Percentiles rank a stretch among this genome's conserved stretches.
phyloP scores from a whole-genome alignment of 768 basidiomycete genomes.

The Daedaleopsis nitida region DNA sequence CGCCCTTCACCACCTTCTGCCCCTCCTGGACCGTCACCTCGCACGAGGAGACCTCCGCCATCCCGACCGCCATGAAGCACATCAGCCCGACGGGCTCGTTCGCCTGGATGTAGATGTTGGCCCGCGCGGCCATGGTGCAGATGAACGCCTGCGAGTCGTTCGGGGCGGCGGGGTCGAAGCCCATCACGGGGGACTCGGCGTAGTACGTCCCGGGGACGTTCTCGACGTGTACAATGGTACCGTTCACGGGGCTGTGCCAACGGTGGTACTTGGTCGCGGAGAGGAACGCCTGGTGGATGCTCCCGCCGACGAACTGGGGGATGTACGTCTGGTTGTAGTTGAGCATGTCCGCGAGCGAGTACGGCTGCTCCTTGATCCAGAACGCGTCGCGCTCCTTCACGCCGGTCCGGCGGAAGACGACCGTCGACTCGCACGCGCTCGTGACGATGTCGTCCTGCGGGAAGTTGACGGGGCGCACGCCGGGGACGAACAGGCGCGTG shows the following conservation, averaged over 20 bases:
- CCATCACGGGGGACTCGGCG: conserved; percentile 35
- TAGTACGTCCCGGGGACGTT: conserved; percentile 56
- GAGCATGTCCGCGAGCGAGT: conserved; percentile 61
- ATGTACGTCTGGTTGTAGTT: conserved; percentile 39
- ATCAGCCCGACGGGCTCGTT: conserved; percentile 54
- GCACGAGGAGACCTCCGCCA: conserved; percentile 66
- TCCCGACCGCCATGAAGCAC: conserved; percentile 60
- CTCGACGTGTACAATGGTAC: conserved; percentile 42
- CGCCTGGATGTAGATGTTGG: conserved; percentile 56
- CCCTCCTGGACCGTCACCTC: conserved; percentile 50
- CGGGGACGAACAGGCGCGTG: conserved; percentile 33
- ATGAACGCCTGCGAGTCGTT: conserved; percentile 42
- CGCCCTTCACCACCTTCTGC: conserved; percentile 49
- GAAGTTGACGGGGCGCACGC: conserved; percentile 15
- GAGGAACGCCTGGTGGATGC: conserved; percentile 60
- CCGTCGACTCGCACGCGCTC: conserved; percentile 56
- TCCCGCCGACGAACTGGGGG: conserved; percentile 50
- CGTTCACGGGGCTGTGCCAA: conserved; percentile 62
- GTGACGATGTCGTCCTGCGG: conserved; percentile 33
- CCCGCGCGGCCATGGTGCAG: conserved; percentile 48
- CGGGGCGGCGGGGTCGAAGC: conserved; percentile 26
- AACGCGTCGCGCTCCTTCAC: conserved; percentile 49
- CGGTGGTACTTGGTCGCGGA: conserved; percentile 58
- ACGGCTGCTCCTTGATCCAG: conserved; percentile 64
- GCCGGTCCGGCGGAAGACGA: conserved; percentile 42